phyloP scores from a whole-genome alignment of 768 basidiomycete genomes.

The Clavulina sp. region DNA sequence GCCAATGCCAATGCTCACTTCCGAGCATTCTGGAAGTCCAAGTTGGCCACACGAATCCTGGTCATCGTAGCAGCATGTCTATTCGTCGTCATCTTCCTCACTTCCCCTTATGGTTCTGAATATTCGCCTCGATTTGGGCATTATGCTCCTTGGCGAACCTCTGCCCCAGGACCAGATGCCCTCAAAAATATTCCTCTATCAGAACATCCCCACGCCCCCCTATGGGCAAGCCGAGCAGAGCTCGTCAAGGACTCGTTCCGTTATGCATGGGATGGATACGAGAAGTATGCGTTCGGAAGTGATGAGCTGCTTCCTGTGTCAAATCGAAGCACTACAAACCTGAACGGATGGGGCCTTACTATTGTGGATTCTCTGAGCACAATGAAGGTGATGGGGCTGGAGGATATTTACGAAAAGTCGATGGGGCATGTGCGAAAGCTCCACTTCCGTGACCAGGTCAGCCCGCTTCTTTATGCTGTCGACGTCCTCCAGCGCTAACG shows the following conservation, averaged over 20 bases:
- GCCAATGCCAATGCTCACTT: no score
- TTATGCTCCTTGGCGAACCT: no score
- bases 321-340: slow-evolving; percentile 10
- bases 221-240: slow-evolving; percentile 11
- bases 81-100: no score
- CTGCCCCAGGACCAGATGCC: no score
- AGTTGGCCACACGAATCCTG: no score
- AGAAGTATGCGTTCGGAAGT: slow-evolving; percentile 12
- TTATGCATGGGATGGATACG: slow-evolving; percentile 14
- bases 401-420: slow-evolving; percentile 25
- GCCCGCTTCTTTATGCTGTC: neutral
- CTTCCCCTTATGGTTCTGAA: no score
- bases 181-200: no score
- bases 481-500: neutral
- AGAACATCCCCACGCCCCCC: no score
- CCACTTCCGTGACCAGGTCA: slow-evolving; percentile 9
- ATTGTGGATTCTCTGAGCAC: slow-evolving; percentile 30
- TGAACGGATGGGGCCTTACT: slow-evolving; percentile 19
- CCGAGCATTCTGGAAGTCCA: no score
- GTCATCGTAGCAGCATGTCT: no score
- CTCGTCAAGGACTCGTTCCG: slow-evolving; percentile 13
- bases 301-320: slow-evolving; percentile 15
- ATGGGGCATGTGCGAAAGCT: slow-evolving; percentile 16
- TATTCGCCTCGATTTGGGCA: no score
- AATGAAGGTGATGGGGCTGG: slow-evolving; percentile 24